Evolutionary conservation across 495 filamentous ascomycete genomes (phyloP).

Genomic region (Podospora didyma): DNA sequence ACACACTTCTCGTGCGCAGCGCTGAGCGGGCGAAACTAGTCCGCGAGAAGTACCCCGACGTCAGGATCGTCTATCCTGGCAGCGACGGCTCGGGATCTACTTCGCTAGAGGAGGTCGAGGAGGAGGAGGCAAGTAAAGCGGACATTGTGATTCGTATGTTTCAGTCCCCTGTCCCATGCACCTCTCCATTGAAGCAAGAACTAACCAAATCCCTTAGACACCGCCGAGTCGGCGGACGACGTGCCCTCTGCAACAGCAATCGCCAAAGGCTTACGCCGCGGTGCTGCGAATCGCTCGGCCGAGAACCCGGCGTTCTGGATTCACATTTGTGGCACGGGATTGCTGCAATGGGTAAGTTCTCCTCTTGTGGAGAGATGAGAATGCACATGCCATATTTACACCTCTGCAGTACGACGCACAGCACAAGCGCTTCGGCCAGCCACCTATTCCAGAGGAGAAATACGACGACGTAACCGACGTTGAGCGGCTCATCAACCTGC

Average conservation of each 20-base stretch:
- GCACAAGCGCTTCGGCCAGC: slow-evolving; percentile 37
- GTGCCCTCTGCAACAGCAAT: slow-evolving; percentile 39
- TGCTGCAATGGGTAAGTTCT: slow-evolving; percentile 34
- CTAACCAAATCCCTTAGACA: slow-evolving; percentile 28
- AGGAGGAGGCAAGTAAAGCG: slow-evolving; percentile 52
- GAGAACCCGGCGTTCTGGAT: slow-evolving; percentile 47
- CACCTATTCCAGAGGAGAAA: slow-evolving; percentile 32
- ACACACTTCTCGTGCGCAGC: slow-evolving; percentile 64
- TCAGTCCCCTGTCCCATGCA: background rate
- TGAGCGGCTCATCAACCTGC: slow-evolving; percentile 32
- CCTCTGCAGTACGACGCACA: slow-evolving; percentile 30
- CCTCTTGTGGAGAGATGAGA: background rate
- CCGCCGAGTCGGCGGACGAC: slow-evolving; percentile 45
- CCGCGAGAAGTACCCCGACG: slow-evolving; percentile 51
- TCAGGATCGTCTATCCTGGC: slow-evolving; percentile 46
- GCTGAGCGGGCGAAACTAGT: slow-evolving; percentile 61
- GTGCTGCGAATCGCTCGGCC: slow-evolving; percentile 39
- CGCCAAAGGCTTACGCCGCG: slow-evolving; percentile 28
- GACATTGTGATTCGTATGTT: slow-evolving; percentile 64
- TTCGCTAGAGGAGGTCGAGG: slow-evolving; percentile 48
- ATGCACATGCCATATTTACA: background rate
- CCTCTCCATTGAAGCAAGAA: background rate
- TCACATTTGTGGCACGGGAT: slow-evolving; percentile 44
- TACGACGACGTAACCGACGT: slow-evolving; percentile 36
- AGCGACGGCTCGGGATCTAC: slow-evolving; percentile 46